Conservation (phyloP, 768 basidiomycete species). For the Mycena vulgaris region DNA sequence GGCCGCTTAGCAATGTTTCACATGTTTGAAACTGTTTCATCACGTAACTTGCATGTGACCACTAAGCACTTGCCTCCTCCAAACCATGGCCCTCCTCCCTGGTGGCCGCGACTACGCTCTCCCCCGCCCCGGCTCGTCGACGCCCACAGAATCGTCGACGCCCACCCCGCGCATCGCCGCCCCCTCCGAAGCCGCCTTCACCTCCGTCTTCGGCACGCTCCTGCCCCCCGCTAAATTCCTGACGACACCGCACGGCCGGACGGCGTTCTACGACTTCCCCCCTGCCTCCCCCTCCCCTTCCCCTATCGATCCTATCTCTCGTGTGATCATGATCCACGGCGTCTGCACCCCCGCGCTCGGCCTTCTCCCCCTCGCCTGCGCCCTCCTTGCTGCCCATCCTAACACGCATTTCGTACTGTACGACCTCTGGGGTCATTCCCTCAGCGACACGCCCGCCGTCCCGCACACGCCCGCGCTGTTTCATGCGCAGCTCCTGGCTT, state of each 20-base stretch:
- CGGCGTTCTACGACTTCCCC: background rate
- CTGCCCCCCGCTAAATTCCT: background rate
- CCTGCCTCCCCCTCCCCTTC: background rate
- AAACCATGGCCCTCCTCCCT: background rate
- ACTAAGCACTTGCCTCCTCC: background rate
- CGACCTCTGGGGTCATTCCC: background rate
- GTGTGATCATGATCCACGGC: background rate
- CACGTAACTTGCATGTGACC: no score
- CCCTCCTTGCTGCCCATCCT: no score
- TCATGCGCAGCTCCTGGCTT: slow-evolving; percentile 1
- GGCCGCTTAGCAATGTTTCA: no score
- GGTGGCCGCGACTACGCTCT: background rate
- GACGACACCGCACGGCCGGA: background rate
- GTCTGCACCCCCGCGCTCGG: background rate
- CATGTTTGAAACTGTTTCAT: no score
- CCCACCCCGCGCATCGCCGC: no score
- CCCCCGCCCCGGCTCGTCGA: background rate
- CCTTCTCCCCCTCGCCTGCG: no score
- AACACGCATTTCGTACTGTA: no score
- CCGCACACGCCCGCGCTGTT: slow-evolving; percentile 2
- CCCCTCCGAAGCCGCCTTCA: no score
- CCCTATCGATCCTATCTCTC: background rate
- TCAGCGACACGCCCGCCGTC: background rate
- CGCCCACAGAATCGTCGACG: no score
- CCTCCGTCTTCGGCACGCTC: background rate